Conservation (phyloP, 441 rosid species). For the Manihot esculenta region DNA sequence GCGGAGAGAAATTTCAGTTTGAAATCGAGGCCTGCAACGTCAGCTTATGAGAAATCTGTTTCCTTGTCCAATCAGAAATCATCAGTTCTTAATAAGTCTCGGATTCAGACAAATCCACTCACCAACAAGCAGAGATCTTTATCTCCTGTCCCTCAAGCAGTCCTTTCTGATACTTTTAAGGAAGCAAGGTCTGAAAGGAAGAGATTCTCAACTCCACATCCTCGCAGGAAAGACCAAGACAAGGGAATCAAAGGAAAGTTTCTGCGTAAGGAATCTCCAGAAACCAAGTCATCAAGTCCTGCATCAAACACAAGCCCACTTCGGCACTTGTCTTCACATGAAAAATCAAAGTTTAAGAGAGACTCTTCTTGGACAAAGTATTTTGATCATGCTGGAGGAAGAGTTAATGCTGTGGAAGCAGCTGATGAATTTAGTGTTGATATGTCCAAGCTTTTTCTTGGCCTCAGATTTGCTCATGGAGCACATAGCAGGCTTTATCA, state of each 20-base stretch:
- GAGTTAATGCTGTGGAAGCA: constrained; percentile 72
- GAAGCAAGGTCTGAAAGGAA: constrained; percentile 73
- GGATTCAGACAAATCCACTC: constrained; percentile 46
- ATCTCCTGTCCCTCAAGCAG: constrained; percentile 67
- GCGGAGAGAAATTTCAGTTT: constrained; percentile 37
- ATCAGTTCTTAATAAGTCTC: constrained; percentile 25
- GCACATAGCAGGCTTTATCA: constrained; percentile 88
- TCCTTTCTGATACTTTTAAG: constrained; percentile 67
- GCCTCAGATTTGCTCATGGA: constrained; percentile 92
- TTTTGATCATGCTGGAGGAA: constrained; percentile 79
- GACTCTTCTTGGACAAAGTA: constrained; percentile 81
- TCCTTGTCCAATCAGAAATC: constrained; percentile 27
- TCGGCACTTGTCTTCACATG: constrained; percentile 42
- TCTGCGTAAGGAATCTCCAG: constrained; percentile 37
- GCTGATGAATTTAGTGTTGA: constrained; percentile 72
- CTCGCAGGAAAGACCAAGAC: constrained; percentile 49
- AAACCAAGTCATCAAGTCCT: constrained; percentile 40
- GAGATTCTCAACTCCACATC: constrained; percentile 87
- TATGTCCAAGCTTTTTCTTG: constrained; percentile 82
- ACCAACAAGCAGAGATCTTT: constrained; percentile 70
- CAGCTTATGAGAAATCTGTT: background rate
- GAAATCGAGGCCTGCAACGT: constrained; percentile 40
- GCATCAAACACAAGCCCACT: constrained; percentile 54
- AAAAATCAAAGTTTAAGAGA: constrained; percentile 54
- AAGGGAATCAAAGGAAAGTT: constrained; percentile 43